Base-by-base conservation (phyloP, 2,329 filamentous ascomycete genomes). In the Sporothrix luriei region DNA sequence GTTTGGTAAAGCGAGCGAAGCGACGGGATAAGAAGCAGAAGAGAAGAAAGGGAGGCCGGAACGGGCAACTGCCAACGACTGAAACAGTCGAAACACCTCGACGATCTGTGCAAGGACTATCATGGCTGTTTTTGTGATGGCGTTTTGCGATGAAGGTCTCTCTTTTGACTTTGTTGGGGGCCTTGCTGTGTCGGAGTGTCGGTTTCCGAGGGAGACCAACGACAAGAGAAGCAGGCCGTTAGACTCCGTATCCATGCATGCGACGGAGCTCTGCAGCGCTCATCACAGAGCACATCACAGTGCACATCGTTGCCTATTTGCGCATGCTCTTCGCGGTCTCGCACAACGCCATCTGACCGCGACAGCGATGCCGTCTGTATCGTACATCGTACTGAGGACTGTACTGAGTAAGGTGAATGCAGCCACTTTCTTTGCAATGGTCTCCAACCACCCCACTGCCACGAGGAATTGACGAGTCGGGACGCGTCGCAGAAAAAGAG, bases 381-480 rank as follows among this genome's bases (percentile, higher is more conserved):
- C 33, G n/a, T n/a, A n/a, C n/a, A n/a, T n/a, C n/a, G n/a, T n/a
- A n/a, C n/a, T n/a, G n/a, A n/a, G n/a, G n/a, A n/a, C n/a, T n/a
- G n/a, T n/a, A n/a, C n/a, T n/a, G n/a, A n/a, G n/a, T n/a, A n/a
- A n/a, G n/a, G n/a, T n/a, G n/a, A n/a, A n/a, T n/a, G n/a, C n/a
- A n/a, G n/a, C n/a, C n/a, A n/a, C n/a, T n/a, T n/a, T n/a, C n/a
- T n/a, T n/a, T n/a, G n/a, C n/a, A n/a, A n/a, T n/a, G 33, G 33
- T 62, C 38, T 48, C 57, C 29, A 52, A n/a, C 19, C n/a, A 7
- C 40, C 43, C 65, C 65, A 48, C 66, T 59, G 66, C 54, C 52
- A 68, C 66, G 66, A 68, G 52, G 51, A 67, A 57, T 57, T 67
- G 65, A 46, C 65, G 48, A 67, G 52, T 57, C 38, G 57, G 52